Percentiles rank a stretch among this genome's conserved stretches.
Conservation (phyloP, 495 filamentous ascomycete species). For the Cercophora scortea region DNA sequence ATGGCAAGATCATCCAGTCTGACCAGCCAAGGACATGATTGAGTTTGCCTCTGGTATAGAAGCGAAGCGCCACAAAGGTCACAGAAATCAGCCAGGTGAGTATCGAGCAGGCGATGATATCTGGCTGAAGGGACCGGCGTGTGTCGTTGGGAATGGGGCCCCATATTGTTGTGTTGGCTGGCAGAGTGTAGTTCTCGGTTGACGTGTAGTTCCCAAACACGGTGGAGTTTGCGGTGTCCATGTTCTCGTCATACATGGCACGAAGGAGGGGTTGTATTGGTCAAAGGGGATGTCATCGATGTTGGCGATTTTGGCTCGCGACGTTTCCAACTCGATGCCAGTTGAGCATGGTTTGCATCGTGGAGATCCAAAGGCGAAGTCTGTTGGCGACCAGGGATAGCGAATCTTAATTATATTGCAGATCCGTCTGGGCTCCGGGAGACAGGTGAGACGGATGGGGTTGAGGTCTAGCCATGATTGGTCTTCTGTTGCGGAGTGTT, state of each 20-base stretch:
- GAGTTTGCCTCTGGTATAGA: constrained; percentile 20
- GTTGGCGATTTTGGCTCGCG: neutral
- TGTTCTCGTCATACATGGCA: neutral
- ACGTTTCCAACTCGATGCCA: neutral
- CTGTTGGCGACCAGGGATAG: too few species aligned
- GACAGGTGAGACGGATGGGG: too few species aligned
- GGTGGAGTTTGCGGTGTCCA: neutral
- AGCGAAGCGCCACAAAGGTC: constrained; percentile 19
- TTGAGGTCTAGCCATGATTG: too few species aligned
- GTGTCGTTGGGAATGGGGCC: constrained; percentile 7
- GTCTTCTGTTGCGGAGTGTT: neutral
- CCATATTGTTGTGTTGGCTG: constrained; percentile 8
- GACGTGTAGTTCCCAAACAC: constrained; percentile 4
- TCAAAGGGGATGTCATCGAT: neutral
- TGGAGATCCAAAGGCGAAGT: neutral
- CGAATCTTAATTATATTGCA: too few species aligned
- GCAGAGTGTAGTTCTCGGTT: constrained; percentile 1
- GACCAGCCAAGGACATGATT: constrained; percentile 17
- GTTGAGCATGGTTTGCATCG: neutral
- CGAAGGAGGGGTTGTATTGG: neutral
- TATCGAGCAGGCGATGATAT: constrained; percentile 19
- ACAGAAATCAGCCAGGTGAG: constrained; percentile 18
- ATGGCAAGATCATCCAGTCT: constrained; percentile 21
- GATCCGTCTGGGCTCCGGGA: too few species aligned
- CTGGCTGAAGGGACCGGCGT: constrained; percentile 15